Base-by-base conservation (phyloP, 306 rosid species). In the Gynostemma pentaphyllum region DNA sequence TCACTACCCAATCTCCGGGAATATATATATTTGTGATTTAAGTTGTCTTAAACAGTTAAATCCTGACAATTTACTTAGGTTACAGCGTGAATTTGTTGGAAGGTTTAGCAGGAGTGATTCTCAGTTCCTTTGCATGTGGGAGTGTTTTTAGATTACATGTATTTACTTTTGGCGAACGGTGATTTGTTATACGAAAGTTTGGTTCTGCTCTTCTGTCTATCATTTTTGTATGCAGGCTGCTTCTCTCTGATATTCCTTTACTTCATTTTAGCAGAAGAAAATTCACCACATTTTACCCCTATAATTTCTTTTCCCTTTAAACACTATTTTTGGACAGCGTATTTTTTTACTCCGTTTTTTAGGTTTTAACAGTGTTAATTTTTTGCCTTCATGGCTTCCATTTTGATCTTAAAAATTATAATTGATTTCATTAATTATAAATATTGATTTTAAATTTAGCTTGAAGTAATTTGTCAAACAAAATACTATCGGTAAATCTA, bases 11-110 rank as follows among this genome's bases (percentile, higher is more conserved):
- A 16, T 12, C 22, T 54, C 8, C 16, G 5, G 62, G 9, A 41
- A 54, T 30, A 32, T 3, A 41, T 46, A 23, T 61, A 15, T 40
- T 61, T 61, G 49, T 60, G 47, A 60, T 40, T 60, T 5, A 40
- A 21, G 13, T 39, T 26, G 21, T 60, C 66, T 23, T 39, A 15
- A 60, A 39, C 40, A n/a, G 66, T 61, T 61, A 24, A 60, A 39
- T 61, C 49, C 66, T 40, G 30, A 40, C 50, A 40, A 30, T 61
- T n/a, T 41, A 23, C 14, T 34, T 61, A 61, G 66, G 48, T 22
- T 60, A 60, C 42, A 18, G 65, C 36, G 15, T 60, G 34, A 60
- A 19, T 37, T 5, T 57, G 65, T 37, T 37, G 36, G 49, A 37
- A 37, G 49, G 22, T 2, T 61, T 40, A 40, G 21, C 66, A 61